Evolutionary conservation across 176 grass and related monocot genomes (phyloP).

Genomic region (bread wheat (Triticum aestivum)): IWGSC_CS_RefSeq_v2.1 NC_057800.1:134650605-134651104

Average conservation of each 20-base stretch:
- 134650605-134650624: not conserved
- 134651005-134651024: not conserved
- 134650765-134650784: not conserved
- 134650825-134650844: not conserved
- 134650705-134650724: too few relatives aligned
- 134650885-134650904: not conserved
- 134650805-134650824: not conserved
- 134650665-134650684: not conserved
- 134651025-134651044: slow-evolving; percentile 27
- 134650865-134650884: slow-evolving; percentile 4
- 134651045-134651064: slow-evolving; percentile 16
- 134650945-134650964: not conserved
- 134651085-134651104: not conserved
- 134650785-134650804: not conserved
- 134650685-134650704: not conserved
- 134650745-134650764: too few relatives aligned
- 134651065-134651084: slow-evolving; percentile 25
- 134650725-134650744: too few relatives aligned
- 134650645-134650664: not conserved
- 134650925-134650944: slow-evolving; percentile 2
- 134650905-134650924: not conserved
- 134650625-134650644: slow-evolving; percentile 3
- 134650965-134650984: too few relatives aligned
- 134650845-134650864: not conserved
- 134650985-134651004: too few relatives aligned